A percentile compares a stretch with the other conserved stretches of the same genome.
Conservation (phyloP, 306 rosid species). For the Canavalia gladiata region DNA sequence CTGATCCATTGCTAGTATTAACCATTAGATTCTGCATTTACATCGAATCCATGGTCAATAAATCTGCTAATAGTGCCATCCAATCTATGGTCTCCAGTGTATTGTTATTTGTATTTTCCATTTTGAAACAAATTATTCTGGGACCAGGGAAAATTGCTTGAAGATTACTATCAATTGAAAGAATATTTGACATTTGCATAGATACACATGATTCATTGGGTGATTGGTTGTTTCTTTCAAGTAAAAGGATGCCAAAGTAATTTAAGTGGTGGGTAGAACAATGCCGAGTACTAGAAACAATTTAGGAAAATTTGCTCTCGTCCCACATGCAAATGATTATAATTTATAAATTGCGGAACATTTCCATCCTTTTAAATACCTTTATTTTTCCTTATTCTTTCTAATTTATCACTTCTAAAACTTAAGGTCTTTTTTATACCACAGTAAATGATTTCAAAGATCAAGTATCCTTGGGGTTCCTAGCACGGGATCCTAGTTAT, state of each 20-base stretch:
- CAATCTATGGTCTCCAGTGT: constrained; percentile 15
- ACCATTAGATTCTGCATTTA: constrained; percentile 28
- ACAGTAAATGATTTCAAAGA: constrained; percentile 17
- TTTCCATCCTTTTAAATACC: not conserved
- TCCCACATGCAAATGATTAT: constrained; percentile 28
- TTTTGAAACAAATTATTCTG: constrained; percentile 27
- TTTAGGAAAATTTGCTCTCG: constrained; percentile 27
- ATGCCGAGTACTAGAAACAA: constrained; percentile 18
- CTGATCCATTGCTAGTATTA: not conserved
- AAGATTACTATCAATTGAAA: not conserved
- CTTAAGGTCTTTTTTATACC: constrained; percentile 29
- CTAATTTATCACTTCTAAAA: constrained; percentile 14
- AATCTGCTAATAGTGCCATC: constrained; percentile 27
- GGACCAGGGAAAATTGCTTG: constrained; percentile 10
- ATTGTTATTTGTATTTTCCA: constrained; percentile 1
- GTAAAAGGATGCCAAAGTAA: constrained; percentile 17
- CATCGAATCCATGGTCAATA: constrained; percentile 22
- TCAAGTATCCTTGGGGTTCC: constrained; percentile 27
- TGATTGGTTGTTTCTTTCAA: constrained; percentile 17
- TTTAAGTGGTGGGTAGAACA: constrained; percentile 21
- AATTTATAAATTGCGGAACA: constrained; percentile 29
- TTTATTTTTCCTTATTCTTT: not conserved
- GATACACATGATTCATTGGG: constrained; percentile 25
- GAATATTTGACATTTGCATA: constrained; percentile 20
- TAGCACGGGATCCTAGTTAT: constrained; percentile 29